Conservation (phyloP, 305 asterid genomes). For the Solanum chacoense region DNA sequence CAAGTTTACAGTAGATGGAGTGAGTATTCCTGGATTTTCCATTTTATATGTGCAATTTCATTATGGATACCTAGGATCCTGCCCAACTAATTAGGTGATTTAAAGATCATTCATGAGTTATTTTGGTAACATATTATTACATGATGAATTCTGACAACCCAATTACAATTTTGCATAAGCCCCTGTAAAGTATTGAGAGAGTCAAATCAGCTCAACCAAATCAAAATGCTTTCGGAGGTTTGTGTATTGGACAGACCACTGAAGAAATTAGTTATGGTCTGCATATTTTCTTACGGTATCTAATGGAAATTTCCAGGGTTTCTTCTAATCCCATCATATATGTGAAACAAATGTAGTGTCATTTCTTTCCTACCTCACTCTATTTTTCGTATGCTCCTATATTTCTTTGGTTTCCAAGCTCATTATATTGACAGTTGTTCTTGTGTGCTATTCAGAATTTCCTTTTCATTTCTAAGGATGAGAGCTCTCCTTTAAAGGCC, state of each 20-base stretch:
- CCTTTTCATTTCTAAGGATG: constrained; percentile 66
- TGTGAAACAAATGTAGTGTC: background rate
- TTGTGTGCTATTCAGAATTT: constrained; percentile 53
- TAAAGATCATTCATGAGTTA: background rate
- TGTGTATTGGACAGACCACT: background rate
- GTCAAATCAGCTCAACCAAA: background rate
- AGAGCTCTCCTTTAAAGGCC: constrained; percentile 70
- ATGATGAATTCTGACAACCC: background rate
- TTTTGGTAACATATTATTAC: background rate
- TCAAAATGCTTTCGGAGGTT: background rate
- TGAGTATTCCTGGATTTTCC: background rate
- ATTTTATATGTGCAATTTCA: background rate
- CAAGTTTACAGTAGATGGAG: background rate
- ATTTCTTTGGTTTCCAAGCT: background rate
- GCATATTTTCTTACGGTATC: background rate
- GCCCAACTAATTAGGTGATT: background rate
- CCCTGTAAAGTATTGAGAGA: background rate
- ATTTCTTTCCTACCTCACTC: background rate
- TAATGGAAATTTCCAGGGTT: background rate
- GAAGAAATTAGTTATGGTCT: background rate
- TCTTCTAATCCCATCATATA: background rate
- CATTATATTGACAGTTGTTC: background rate
- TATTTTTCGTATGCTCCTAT: background rate
- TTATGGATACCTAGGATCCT: background rate
- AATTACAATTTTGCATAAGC: background rate